Evolutionary conservation across 2,329 filamentous ascomycete species (phyloP), one percentile per base, ranked within the genome.

Genomic region (Aureobasidium zeae): DNA sequence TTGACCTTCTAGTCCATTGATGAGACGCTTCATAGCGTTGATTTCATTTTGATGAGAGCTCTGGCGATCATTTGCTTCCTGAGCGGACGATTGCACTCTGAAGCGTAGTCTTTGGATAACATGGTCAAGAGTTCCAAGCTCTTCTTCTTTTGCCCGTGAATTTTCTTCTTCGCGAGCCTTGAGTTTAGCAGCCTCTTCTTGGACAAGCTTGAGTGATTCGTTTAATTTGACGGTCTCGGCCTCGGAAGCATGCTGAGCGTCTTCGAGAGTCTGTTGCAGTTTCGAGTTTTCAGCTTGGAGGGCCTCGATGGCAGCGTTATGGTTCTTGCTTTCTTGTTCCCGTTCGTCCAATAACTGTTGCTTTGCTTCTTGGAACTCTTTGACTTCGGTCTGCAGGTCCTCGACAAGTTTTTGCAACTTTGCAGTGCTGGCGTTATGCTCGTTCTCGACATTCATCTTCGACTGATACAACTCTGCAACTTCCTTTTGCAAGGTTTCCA

Each of bases 401-500:
- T 42, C 31, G 11, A 50, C 15, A 4, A 48, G 20, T 16, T 31
- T 26, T 12, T 34, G 29, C 15, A 50, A 39, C n/a, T 42, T 19
- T 9, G 34, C 16, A 6, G 31, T 44, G n/a, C 44, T 44, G 17
- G 29, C 26, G 32, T 28, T 37, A 12, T 48, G 42, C 17, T 48
- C 32, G 5, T 29, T n/a, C 5, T 39, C 38, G 15, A 26, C 21
- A 16, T 46, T 34, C 9, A 4, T 10, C n/a, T 26, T 31, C 11
- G 39, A 34, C 19, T 46, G 34, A 11, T 47, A 31, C 10, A 50
- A 35, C 30, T 45, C 44, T n/a, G 44, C 28, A 20, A 52, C 13
- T 25, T 53, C 49, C 20, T 41, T 39, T 33, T 53, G 51, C 2
- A 54, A 34, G 3, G 36, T 43, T 21, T 52, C 48, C 4, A 52